Evolutionary conservation across 192 early-diverging fungal species (phyloP), one percentile per base, ranked within the genome.

Genomic region (Podila verticillata): DNA sequence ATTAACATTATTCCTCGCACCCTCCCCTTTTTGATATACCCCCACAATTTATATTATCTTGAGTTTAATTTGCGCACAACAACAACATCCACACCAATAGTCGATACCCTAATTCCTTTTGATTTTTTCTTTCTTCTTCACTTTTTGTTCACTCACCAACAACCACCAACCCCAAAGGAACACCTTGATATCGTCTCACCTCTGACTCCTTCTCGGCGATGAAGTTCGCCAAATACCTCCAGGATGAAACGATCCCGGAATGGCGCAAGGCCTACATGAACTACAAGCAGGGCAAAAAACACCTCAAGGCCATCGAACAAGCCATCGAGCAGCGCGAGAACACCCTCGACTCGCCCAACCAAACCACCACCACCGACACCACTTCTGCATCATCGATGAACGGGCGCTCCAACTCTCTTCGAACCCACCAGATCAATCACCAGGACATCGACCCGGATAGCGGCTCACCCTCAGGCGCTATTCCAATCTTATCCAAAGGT

Each of bases 221-320:
- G 81, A 82, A 82, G 66, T 82, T 82, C 54, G 81, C 73, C 32
- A 82, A 82, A 29, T 28, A 71, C 32, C 81, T 82, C 30, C 81
- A 75, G 17, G 68, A 74, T 3, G 81, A 82, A 63, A 49, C 62
- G 19, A 73, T 82, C 13, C 81, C 81, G 22, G 81, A 82, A 48
- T 82, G 81, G 81, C 72, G 81, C 48, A 82, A 74, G 39, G 73
- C 72, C 9, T 82, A 82, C 22, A 78, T 91, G 34, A 87, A 92
- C 70, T 93, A 93, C 72, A 83, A 84, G 63, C 85, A 85, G 0
- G 77, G 91, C 35, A 92, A 92, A 68, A 87, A 86, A 65, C 61
- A 75, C 61, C 81, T 91, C 44, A 89, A 90, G 68, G 81, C 71
- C 7, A 83, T 86, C n/a, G 79, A 82, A 34, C 30, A 30, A 29